Percentiles rank a stretch among this genome's conserved stretches.
Evolutionary conservation across 768 basidiomycete genomes (phyloP).

Genomic region (Leucocoprinus birnbaumii): DNA sequence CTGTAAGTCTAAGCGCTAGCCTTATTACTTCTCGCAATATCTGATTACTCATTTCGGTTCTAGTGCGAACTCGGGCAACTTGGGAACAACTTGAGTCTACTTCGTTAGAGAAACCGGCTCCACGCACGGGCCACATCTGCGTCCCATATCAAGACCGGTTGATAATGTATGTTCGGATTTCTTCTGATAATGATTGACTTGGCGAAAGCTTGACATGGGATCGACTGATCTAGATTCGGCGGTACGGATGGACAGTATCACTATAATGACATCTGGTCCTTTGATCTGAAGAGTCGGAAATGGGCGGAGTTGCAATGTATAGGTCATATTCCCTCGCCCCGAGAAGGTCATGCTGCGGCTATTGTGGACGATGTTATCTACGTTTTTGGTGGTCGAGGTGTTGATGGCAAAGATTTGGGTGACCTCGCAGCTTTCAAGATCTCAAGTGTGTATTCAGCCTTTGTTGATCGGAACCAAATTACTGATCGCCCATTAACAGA

Average conservation of each 20-base stretch:
- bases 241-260: slow-evolving; percentile 99
- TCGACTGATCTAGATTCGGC: slow-evolving; percentile 65
- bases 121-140: slow-evolving; percentile 90
- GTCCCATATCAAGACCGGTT: slow-evolving; percentile 81
- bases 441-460: slow-evolving; percentile 64
- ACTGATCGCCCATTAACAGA: slow-evolving; percentile 44
- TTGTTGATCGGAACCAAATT: background rate
- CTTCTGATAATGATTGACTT: background rate
- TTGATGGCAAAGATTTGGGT: slow-evolving; percentile 93
- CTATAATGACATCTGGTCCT: slow-evolving; percentile 99
- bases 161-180: slow-evolving; percentile 58
- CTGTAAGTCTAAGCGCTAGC: slow-evolving; percentile 46
- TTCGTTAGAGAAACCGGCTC: slow-evolving; percentile 64
- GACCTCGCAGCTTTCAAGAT: slow-evolving; percentile 98
- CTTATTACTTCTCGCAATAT: background rate
- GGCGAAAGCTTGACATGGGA: slow-evolving; percentile 14
- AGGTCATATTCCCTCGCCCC: slow-evolving; percentile 91
- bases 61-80: slow-evolving; percentile 78
- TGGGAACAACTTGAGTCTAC: slow-evolving; percentile 81
- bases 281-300: slow-evolving; percentile 71
- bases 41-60: slow-evolving; percentile 7
- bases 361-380: slow-evolving; percentile 98
- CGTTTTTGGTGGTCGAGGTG: slow-evolving; percentile 94
- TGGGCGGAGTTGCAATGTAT: slow-evolving; percentile 97
- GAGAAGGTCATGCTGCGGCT: slow-evolving; percentile 96